phyloP scores from a whole-genome alignment of 352 stramenopile genomes.

The Aphanomyces astaci region DNA sequence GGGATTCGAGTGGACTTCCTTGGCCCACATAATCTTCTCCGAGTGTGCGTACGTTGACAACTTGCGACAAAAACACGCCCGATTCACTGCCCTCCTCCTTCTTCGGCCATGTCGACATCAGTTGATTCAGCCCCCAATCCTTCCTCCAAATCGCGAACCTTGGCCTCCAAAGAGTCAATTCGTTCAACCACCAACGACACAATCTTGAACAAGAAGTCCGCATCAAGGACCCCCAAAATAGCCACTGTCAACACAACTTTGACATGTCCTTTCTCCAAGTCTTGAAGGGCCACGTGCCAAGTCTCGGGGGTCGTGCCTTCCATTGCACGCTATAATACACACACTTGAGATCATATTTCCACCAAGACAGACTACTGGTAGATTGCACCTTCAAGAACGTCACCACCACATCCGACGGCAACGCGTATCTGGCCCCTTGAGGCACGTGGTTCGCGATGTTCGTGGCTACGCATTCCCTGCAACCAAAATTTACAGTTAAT shows the following conservation, averaged over 20 bases:
- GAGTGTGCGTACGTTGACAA: too few relatives aligned
- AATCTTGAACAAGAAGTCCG: background rate
- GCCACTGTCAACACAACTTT: background rate
- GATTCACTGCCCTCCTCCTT: too few relatives aligned
- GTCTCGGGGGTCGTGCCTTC: background rate
- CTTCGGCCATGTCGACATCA: too few relatives aligned
- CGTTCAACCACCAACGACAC: background rate
- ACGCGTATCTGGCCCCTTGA: background rate
- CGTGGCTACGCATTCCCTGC: background rate
- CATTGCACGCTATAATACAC: too few relatives aligned
- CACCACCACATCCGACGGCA: background rate
- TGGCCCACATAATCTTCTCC: too few relatives aligned
- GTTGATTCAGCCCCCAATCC: too few relatives aligned
- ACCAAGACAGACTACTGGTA: background rate
- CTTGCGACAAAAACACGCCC: too few relatives aligned
- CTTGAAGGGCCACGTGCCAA: background rate
- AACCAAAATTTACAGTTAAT: background rate
- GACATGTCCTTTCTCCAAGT: background rate
- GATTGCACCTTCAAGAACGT: background rate
- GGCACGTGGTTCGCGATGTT: background rate
- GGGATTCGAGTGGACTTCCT: too few relatives aligned
- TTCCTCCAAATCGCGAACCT: constrained; percentile 2
- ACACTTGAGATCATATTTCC: too few relatives aligned
- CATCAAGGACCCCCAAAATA: background rate
- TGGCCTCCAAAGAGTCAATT: background rate